A percentile compares a stretch with the other conserved stretches of the same genome.
These are phyloP conservation scores for Botrytis tulipae DNA, from an alignment of 2,329 filamentous ascomycete species.

Conservation along the genomic window DNA sequence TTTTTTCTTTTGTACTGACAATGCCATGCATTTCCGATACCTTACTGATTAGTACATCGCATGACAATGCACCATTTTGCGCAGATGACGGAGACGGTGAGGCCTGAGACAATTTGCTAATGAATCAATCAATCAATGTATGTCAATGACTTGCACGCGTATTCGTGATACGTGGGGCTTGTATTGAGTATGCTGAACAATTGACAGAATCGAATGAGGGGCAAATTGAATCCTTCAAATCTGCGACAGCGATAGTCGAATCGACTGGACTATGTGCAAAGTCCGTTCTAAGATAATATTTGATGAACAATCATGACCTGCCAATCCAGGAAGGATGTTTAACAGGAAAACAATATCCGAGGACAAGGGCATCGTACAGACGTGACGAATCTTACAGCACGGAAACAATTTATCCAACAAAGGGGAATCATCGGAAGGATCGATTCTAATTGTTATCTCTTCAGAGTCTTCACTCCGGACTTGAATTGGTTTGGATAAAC, in stretches of 20 bases:
- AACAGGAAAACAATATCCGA: not conserved
- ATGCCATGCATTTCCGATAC: slow-evolving; percentile 13
- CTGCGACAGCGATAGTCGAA: slow-evolving; percentile 5
- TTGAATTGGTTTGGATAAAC: slow-evolving; percentile 10
- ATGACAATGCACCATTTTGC: not conserved
- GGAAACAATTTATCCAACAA: slow-evolving; percentile 10
- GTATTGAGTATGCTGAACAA: not conserved
- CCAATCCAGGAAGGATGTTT: not conserved
- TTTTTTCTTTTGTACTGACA: not conserved
- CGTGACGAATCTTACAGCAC: not conserved
- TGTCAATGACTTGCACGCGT: slow-evolving; percentile 7
- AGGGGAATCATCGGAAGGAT: not conserved
- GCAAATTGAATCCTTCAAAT: slow-evolving; percentile 11
- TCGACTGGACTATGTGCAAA: not conserved
- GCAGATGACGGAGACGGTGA: slow-evolving; percentile 13
- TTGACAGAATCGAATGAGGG: slow-evolving; percentile 7
- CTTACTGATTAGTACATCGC: slow-evolving; percentile 1
- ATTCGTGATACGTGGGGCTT: not conserved
- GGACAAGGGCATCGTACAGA: not conserved
- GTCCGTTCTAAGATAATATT: too few species aligned
- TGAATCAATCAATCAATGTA: slow-evolving; percentile 5
- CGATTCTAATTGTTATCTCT: not conserved
- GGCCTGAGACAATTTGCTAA: not conserved
- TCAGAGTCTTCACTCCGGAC: too few species aligned
- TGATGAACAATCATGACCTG: not conserved